Evolutionary conservation across 1,139 yeast genomes (phyloP), one percentile per base, ranked within the genome.

Genomic region (Yamadazyma kanchanaburiensis): DNA sequence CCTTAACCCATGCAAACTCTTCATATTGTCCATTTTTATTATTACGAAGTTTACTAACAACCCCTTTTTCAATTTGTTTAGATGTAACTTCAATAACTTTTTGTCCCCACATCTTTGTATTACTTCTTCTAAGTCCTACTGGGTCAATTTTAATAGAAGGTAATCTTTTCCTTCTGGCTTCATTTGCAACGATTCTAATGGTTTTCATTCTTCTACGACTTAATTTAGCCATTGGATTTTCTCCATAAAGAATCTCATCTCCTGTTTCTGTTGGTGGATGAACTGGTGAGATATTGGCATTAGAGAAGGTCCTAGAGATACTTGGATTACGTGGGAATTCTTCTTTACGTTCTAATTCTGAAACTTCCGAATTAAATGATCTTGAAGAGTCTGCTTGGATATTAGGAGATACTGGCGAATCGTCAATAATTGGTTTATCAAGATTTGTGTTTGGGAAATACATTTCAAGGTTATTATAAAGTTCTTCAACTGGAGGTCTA

Each of bases 91-190:
- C 98, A 18, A 88, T 80, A 11, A 87, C 94, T 43, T 75, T 81
- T 40, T 87, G 89, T 9, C 98, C 98, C 99, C 99, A 94, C 82
- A 94, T 77, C 58, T 91, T 91, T 2, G 99, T 94, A 48, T 94
- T 87, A 32, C 79, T 74, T 35, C 96, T 65, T 39, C 86, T 68
- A 23, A 86, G 48, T 15, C 75, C 43, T 6, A 25, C 16, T n/a
- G 30, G 35, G 21, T 36, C 38, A 3, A 41, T 37, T 9, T 32
- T 34, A 6, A 35, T 41, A 25, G 46, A 28, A 45, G 42, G 47
- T 16, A 40, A 78, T 68, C 58, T 74, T 76, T 60, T 85, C 59
- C 55, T 50, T 15, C 71, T 53, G 1, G 97, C 97, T 53, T 94
- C 98, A 42, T 83, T 77, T 1, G 96, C 98, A 31, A 91, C 95